phyloP scores from a whole-genome alignment of 148 eudicot species.

The Nepenthes mirabilis region DNA sequence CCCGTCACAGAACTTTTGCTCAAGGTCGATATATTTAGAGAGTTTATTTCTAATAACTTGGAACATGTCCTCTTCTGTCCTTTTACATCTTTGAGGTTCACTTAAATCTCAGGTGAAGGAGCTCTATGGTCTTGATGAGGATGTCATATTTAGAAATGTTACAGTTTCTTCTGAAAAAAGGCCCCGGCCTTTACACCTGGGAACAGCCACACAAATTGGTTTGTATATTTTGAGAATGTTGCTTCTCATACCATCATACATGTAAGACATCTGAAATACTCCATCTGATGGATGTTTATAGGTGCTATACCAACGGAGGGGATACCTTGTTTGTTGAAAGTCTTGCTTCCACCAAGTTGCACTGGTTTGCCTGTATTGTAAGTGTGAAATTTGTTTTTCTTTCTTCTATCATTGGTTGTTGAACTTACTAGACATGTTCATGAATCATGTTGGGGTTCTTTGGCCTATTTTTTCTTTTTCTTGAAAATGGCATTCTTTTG shows the following conservation, averaged over 20 bases:
- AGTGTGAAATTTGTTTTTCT: slow-evolving; percentile 21
- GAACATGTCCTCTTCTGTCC: slow-evolving; percentile 3
- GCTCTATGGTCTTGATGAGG: slow-evolving; percentile 79
- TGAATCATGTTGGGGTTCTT: neutral
- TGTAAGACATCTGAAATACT: neutral
- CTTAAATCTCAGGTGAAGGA: slow-evolving; percentile 64
- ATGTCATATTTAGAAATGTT: slow-evolving; percentile 65
- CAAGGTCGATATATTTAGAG: slow-evolving; percentile 36
- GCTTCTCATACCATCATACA: neutral
- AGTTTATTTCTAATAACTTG: slow-evolving; percentile 2
- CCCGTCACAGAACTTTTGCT: slow-evolving; percentile 51
- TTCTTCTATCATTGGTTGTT: neutral
- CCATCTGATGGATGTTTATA: slow-evolving; percentile 12
- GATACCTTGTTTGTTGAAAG: slow-evolving; percentile 75
- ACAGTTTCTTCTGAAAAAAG: slow-evolving; percentile 68
- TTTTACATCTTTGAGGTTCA: neutral
- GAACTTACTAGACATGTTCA: neutral
- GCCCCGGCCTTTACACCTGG: slow-evolving; percentile 85
- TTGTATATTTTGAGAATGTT: slow-evolving; percentile 5
- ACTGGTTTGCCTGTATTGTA: slow-evolving; percentile 77
- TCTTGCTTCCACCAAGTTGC: slow-evolving; percentile 77
- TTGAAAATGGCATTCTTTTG: neutral
- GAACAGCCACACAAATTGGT: slow-evolving; percentile 99
- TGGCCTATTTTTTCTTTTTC: neutral
- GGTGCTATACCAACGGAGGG: slow-evolving; percentile 98